A percentile compares a stretch with the other conserved stretches of the same genome.
Conservation (phyloP, 2,329 filamentous ascomycete species). For the Colletotrichum spinosum region DNA sequence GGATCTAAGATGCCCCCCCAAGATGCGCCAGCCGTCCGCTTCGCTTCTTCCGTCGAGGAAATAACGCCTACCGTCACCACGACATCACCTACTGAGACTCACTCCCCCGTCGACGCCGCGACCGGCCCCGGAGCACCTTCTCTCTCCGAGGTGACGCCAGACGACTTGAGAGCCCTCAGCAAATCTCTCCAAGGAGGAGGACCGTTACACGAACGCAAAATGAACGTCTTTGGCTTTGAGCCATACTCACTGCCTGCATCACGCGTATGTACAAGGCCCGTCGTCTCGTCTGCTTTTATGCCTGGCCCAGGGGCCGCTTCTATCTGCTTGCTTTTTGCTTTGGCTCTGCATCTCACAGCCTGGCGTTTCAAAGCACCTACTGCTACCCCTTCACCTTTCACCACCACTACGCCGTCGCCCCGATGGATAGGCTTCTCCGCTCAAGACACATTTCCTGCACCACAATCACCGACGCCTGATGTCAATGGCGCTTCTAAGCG, state of each 20-base stretch:
- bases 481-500: constrained; percentile 24
- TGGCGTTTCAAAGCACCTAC: constrained; percentile 34
- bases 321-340: constrained; percentile 31
- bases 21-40: constrained; percentile 70
- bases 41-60: constrained; percentile 77
- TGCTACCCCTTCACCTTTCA: constrained; percentile 25
- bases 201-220: constrained; percentile 82
- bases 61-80: constrained; percentile 64
- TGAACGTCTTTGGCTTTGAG: constrained; percentile 91
- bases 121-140: constrained; percentile 42
- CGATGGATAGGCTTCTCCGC: constrained; percentile 22
- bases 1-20: constrained; percentile 41
- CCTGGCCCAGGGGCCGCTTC: constrained; percentile 15
- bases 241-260: constrained; percentile 89
- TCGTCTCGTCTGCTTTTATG: constrained; percentile 11
- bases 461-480: constrained; percentile 5
- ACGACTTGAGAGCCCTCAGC: constrained; percentile 78
- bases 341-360: constrained; percentile 13
- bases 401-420: constrained; percentile 12
- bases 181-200: constrained; percentile 78
- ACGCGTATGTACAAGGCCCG: constrained; percentile 70
- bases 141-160: constrained; percentile 60
- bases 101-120: constrained; percentile 39
- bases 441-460: constrained; percentile 10
- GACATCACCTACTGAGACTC: constrained; percentile 42